phyloP scores from a whole-genome alignment of 108 stramenopile species.

The Fragilaria crotonensis region DNA sequence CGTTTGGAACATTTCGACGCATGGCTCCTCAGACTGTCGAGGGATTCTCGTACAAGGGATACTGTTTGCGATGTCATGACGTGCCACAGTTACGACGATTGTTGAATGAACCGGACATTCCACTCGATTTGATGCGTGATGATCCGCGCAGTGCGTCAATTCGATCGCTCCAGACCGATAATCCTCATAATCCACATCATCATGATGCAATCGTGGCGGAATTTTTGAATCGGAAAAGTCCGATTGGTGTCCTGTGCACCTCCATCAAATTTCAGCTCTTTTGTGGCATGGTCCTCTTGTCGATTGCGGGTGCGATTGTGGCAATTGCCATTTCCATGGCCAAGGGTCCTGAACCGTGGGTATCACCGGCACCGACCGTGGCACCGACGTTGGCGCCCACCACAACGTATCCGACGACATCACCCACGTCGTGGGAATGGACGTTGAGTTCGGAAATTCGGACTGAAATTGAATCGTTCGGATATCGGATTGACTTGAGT shows the following conservation, averaged over 20 bases:
- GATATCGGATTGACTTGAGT: not conserved
- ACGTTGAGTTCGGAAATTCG: not conserved
- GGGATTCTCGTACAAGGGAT: not conserved
- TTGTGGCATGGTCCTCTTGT: no score
- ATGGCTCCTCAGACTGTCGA: not conserved
- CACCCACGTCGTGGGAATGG: not conserved
- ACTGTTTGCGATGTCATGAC: not conserved
- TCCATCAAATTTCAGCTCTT: no score
- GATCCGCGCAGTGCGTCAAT: not conserved
- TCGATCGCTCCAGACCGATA: not conserved
- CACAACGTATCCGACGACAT: not conserved
- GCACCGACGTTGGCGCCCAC: not conserved
- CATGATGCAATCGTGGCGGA: no score
- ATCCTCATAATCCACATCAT: no score
- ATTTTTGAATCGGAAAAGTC: no score
- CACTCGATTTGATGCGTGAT: not conserved
- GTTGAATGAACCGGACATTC: not conserved
- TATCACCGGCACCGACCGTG: not conserved
- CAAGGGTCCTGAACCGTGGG: not conserved
- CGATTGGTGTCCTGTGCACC: no score
- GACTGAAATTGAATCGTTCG: not conserved
- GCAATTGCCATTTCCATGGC: no score
- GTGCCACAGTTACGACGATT: not conserved
- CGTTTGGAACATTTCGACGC: not conserved
- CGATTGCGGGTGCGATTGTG: no score